Evolutionary conservation across 2,329 filamentous ascomycete genomes (phyloP).

Genomic region (Colletotrichum sojae): DNA sequence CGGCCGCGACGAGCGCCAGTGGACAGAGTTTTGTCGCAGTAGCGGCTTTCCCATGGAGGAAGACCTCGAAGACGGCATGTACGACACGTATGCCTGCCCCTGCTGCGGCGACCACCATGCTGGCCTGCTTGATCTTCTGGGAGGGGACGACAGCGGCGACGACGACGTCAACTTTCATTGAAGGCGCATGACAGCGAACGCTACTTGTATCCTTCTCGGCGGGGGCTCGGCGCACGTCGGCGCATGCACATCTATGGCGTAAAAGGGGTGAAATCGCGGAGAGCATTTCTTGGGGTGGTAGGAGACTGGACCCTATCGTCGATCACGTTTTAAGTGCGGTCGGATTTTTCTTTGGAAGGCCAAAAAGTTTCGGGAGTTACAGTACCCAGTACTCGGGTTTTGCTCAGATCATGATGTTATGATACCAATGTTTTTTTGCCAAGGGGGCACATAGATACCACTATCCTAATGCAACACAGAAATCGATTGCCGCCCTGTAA

Average conservation of each 20-base stretch:
- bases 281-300: no score
- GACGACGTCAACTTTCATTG: neutral
- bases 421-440: slow-evolving; percentile 36
- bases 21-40: slow-evolving; percentile 62
- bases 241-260: slow-evolving; percentile 4
- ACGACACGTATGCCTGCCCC: slow-evolving; percentile 53
- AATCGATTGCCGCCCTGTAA: neutral
- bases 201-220: neutral
- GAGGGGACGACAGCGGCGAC: slow-evolving; percentile 42
- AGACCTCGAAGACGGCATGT: slow-evolving; percentile 49
- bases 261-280: neutral
- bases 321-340: slow-evolving; percentile 3
- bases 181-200: neutral
- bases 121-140: slow-evolving; percentile 51
- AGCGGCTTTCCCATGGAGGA: slow-evolving; percentile 50
- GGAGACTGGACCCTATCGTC: no score
- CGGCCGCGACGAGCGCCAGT: slow-evolving; percentile 55
- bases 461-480: slow-evolving; percentile 14
- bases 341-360: neutral
- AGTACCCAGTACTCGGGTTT: slow-evolving; percentile 1
- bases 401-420: slow-evolving; percentile 28
- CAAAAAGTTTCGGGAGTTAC: neutral
- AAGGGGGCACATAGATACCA: slow-evolving; percentile 33
- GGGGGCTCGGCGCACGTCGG: no score
- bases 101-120: slow-evolving; percentile 58